Percentiles rank a stretch among this genome's conserved stretches.
Conservation (phyloP, 805 yeast species). For the Teunomyces gatunensis region DNA sequence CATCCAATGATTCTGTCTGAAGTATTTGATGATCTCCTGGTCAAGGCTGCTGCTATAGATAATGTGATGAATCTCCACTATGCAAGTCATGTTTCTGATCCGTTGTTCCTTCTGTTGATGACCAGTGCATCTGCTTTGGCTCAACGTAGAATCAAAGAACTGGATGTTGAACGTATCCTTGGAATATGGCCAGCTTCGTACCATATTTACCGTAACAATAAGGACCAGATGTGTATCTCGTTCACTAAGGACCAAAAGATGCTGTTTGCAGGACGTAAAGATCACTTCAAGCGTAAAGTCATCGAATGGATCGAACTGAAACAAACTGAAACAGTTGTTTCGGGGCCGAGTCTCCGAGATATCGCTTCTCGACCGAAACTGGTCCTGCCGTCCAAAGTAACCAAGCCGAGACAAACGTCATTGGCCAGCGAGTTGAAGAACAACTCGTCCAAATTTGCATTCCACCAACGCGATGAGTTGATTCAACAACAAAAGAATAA, state of each 20-base stretch:
- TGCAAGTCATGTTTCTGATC: constrained; percentile 28
- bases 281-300: constrained; percentile 13
- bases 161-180: constrained; percentile 17
- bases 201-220: constrained; percentile 6
- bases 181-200: constrained; percentile 16
- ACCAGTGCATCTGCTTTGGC: constrained; percentile 18
- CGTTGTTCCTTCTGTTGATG: constrained; percentile 20
- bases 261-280: constrained; percentile 14
- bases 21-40: constrained; percentile 8
- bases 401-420: constrained; percentile 8
- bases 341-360: neutral
- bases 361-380: neutral
- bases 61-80: constrained; percentile 31
- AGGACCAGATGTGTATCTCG: constrained; percentile 7
- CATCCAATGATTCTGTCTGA: constrained; percentile 11
- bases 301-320: constrained; percentile 23
- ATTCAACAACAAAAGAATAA: constrained; percentile 15
- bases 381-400: constrained; percentile 7
- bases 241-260: constrained; percentile 6
- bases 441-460: constrained; percentile 34
- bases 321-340: neutral
- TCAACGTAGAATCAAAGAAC: constrained; percentile 16
- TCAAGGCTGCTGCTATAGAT: constrained; percentile 28
- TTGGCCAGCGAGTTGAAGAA: constrained; percentile 24
- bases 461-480: constrained; percentile 12